Evolutionary conservation across 1,284 basidiomycete genomes (phyloP).

Genomic region (Vanrija humicola): DNA sequence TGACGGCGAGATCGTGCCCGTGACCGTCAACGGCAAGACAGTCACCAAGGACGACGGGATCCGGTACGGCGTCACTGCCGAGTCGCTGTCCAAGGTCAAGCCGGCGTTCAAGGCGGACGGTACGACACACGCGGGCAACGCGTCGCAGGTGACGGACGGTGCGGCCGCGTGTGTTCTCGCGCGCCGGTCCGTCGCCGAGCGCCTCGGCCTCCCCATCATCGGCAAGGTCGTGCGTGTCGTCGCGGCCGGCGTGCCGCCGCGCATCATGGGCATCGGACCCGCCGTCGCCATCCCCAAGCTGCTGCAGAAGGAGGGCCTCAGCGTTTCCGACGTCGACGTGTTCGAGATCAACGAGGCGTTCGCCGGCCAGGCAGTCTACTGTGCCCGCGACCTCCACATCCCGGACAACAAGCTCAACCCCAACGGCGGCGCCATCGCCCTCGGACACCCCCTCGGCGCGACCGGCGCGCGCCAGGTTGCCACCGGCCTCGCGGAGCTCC

Average conservation of each 20-base stretch:
- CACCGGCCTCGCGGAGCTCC: constrained; percentile 74
- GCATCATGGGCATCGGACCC: constrained; percentile 85
- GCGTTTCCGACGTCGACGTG: constrained; percentile 72
- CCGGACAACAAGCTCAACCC: constrained; percentile 77
- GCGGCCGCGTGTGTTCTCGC: constrained; percentile 88
- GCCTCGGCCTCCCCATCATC: constrained; percentile 77
- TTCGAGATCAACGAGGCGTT: constrained; percentile 85
- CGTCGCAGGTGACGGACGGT: constrained; percentile 88
- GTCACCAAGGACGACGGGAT: constrained; percentile 83
- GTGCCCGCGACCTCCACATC: constrained; percentile 65
- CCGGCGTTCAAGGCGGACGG: constrained; percentile 81
- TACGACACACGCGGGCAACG: constrained; percentile 53
- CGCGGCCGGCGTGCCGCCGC: constrained; percentile 72
- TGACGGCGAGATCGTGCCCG: constrained; percentile 77
- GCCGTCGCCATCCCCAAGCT: constrained; percentile 74
- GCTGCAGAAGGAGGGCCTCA: constrained; percentile 64
- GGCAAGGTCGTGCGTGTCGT: constrained; percentile 79
- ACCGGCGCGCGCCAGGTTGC: constrained; percentile 80
- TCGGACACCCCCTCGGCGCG: constrained; percentile 50
- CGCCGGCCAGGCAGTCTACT: constrained; percentile 77
- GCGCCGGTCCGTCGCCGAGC: constrained; percentile 74
- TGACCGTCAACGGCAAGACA: constrained; percentile 58
- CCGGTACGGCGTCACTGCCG: constrained; percentile 76
- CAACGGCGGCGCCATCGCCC: constrained; percentile 73
- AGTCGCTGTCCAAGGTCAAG: constrained; percentile 77